Conservation (phyloP, 169 alveolate genomes). For the Plasmodium chabaudi region DNA sequence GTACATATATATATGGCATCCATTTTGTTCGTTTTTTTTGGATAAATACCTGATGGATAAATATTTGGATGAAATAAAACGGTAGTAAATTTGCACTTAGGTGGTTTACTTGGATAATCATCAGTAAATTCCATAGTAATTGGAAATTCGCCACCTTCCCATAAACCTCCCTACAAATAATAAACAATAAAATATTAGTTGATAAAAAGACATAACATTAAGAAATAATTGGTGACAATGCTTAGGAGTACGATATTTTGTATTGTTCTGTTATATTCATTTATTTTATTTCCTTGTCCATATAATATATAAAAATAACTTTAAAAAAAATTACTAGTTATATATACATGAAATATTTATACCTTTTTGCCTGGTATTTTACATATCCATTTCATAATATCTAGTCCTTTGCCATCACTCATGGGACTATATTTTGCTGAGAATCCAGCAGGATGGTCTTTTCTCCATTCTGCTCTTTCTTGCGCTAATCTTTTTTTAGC, state of each 20-base stretch:
- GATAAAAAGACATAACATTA: too few species aligned
- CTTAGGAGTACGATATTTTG: background rate
- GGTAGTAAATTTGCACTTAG: conserved; percentile 98
- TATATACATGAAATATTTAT: background rate
- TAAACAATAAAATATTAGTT: background rate
- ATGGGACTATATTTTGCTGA: conserved; percentile 95
- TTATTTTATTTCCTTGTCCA: background rate
- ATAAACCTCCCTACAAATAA: conserved; percentile 87
- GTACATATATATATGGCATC: too few species aligned
- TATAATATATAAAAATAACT: background rate
- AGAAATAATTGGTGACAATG: background rate
- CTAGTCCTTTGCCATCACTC: conserved; percentile 93
- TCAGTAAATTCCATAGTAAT: conserved; percentile 98
- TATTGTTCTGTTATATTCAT: background rate
- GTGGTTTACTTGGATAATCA: conserved; percentile 99
- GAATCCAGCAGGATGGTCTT: conserved; percentile 98
- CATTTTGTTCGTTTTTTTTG: background rate
- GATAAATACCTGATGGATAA: conserved; percentile 95
- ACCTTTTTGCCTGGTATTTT: conserved; percentile 97
- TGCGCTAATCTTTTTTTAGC: conserved; percentile 92
- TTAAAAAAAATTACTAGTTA: background rate
- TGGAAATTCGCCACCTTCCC: conserved; percentile 99
- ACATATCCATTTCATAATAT: conserved; percentile 97
- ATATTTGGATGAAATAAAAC: conserved; percentile 98
- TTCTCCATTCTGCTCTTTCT: conserved; percentile 97